Base-by-base conservation (phyloP, 1,284 basidiomycete species). In the Mycena sp. region DNA sequence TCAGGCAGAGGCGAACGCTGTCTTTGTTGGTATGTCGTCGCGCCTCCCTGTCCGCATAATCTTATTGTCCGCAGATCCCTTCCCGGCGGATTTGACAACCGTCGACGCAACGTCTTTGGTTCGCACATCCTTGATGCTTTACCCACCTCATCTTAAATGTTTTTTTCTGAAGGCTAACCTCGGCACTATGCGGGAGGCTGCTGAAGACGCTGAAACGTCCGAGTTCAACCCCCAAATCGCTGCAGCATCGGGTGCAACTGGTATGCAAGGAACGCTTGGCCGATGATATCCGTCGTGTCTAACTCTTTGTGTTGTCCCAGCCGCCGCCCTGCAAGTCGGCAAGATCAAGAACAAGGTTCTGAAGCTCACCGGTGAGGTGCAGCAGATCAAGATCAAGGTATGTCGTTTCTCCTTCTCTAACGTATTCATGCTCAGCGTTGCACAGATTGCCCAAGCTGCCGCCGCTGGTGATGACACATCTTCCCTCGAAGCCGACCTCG, bases 341-440 rank as follows among this genome's bases (percentile, higher is more conserved):
- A 84, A 84, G 74, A 83, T 80, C 70, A 78, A 81, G 79, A 84
- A 85, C 77, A 84, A 85, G 75, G 83, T 84, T 30, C 71, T 85
- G 32, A 85, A 85, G 73, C 72, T 84, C 57, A 81, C 80, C 25
- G 82, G 77, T n/a, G 58, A 64, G 49, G 52, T 56, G 28, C 58
- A 64, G 49, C 51, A 57, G 53, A 54, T 64, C 48, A 59, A 67
- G 58, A 64, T 67, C 58, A 67, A 67, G 32, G 32, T 14, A 14
- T 14, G 32, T 35, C 32, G n/a, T n/a, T 35, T 14, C 32, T 9
- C 14, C 32, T 7, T 35, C 32, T 35, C 32, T 35, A 35, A 7
- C 32, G 9, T 35, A 35, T 14, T 14, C 32, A 14, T 14, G 14
- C 9, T 9, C 7, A 35, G 7, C 7, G 32, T 35, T 35, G 32